Percentiles rank a stretch among this genome's conserved stretches.
Evolutionary conservation across 1,284 basidiomycete genomes (phyloP).

Genomic region (Rhodofomes roseus): DNA sequence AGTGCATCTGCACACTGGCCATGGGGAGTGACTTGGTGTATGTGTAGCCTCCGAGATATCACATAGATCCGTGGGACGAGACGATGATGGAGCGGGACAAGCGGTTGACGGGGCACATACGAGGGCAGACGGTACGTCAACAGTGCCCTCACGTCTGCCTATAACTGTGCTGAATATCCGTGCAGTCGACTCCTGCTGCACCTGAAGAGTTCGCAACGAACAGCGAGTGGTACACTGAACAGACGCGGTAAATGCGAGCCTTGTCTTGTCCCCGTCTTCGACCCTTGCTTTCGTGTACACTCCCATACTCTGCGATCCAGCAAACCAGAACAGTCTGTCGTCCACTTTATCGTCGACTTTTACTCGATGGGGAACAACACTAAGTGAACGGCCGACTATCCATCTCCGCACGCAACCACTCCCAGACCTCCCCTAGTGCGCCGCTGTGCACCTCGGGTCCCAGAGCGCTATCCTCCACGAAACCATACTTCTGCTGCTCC

Average conservation of each 20-base stretch:
- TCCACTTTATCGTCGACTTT: background rate
- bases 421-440: constrained; percentile 31
- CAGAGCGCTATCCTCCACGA: constrained; percentile 31
- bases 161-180: background rate
- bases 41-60: constrained; percentile 76
- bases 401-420: constrained; percentile 39
- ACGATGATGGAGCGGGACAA: constrained; percentile 94
- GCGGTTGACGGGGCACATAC: constrained; percentile 81
- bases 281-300: background rate
- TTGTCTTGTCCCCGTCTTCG: background rate
- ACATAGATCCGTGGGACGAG: constrained; percentile 85
- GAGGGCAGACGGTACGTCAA: constrained; percentile 78
- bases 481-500: constrained; percentile 46
- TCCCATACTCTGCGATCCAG: background rate
- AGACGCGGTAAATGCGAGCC: constrained; percentile 6
- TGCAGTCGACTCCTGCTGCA: constrained; percentile 68
- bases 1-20: background rate
- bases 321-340: background rate
- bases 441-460: constrained; percentile 11
- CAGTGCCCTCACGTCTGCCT: background rate
- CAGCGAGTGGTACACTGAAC: constrained; percentile 75
- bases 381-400: constrained; percentile 7
- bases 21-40: background rate
- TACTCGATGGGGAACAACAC: background rate
- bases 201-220: constrained; percentile 75